Evolutionary conservation across 1,284 basidiomycete genomes (phyloP).

Genomic region (Cystobasidium pallidum): DNA sequence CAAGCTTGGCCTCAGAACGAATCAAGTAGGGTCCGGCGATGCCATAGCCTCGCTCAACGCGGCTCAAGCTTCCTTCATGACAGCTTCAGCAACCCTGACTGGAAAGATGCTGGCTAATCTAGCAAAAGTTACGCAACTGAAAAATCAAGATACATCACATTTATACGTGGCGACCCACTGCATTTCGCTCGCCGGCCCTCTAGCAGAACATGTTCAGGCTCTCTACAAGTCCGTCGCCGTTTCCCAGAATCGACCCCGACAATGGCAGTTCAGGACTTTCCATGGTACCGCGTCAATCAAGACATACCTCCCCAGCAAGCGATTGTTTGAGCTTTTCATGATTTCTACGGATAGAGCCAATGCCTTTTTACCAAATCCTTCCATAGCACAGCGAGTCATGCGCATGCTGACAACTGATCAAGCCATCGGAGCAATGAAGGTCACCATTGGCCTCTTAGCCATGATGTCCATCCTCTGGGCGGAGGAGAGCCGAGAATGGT

Average conservation of each 20-base stretch:
- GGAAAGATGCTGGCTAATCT: conserved; percentile 19
- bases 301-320: neutral
- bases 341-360: conserved; percentile 3
- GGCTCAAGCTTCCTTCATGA: conserved; percentile 9
- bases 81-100: conserved; percentile 9
- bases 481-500: conserved; percentile 16
- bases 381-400: conserved; percentile 28
- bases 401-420: conserved; percentile 23
- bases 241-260: neutral
- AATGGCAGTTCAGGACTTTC: conserved; percentile 19
- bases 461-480: conserved; percentile 36
- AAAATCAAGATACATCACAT: neutral
- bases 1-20: neutral
- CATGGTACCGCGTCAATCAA: neutral
- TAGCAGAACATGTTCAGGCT: conserved; percentile 21
- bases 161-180: conserved; percentile 27
- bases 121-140: neutral
- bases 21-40: neutral
- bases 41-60: neutral
- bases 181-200: conserved; percentile 17
- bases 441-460: conserved; percentile 14
- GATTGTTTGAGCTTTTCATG: conserved; percentile 3
- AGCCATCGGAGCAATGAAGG: conserved; percentile 27
- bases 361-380: conserved; percentile 24
- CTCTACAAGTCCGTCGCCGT: neutral